A percentile compares a stretch with the other conserved stretches of the same genome.
Evolutionary conservation across 106 monocot genomes (phyloP).

Genomic region (Dactylorhiza incarnata): DNA sequence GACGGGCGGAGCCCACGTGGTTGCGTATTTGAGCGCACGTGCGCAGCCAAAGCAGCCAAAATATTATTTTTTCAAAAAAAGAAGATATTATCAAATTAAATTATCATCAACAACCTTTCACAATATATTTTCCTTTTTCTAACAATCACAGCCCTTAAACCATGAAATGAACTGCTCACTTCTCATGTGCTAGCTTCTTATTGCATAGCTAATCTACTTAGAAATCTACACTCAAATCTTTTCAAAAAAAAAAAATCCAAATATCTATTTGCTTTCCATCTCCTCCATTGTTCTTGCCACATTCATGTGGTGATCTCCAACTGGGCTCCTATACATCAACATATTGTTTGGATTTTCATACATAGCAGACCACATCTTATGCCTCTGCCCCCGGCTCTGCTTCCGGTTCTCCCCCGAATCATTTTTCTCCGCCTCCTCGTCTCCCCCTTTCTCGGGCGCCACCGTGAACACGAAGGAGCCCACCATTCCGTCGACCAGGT

Average conservation of each 20-base stretch:
- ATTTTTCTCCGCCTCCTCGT: slow-evolving; percentile 3
- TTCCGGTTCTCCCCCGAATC: not conserved
- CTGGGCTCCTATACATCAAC: not conserved
- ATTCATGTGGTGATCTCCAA: not conserved
- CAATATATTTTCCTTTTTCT: too few relatives aligned
- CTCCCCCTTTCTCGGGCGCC: not conserved
- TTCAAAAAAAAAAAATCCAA: not conserved
- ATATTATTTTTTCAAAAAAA: too few relatives aligned
- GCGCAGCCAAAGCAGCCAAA: too few relatives aligned
- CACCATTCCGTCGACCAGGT: slow-evolving; percentile 17
- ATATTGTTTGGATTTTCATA: not conserved
- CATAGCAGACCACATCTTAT: not conserved
- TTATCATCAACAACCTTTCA: too few relatives aligned
- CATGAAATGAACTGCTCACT: not conserved
- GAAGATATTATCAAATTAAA: too few relatives aligned
- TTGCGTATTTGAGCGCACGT: too few relatives aligned
- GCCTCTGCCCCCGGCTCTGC: not conserved
- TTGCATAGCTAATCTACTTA: not conserved
- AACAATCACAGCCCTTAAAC: not conserved
- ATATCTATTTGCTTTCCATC: not conserved
- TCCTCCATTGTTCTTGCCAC: not conserved
- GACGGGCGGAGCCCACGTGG: too few relatives aligned
- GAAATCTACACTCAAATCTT: not conserved
- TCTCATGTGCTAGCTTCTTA: not conserved
- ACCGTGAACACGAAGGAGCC: slow-evolving; percentile 41